Conservation (phyloP, 2,329 filamentous ascomycete genomes). For the Chaetothyriales sp. region DNA sequence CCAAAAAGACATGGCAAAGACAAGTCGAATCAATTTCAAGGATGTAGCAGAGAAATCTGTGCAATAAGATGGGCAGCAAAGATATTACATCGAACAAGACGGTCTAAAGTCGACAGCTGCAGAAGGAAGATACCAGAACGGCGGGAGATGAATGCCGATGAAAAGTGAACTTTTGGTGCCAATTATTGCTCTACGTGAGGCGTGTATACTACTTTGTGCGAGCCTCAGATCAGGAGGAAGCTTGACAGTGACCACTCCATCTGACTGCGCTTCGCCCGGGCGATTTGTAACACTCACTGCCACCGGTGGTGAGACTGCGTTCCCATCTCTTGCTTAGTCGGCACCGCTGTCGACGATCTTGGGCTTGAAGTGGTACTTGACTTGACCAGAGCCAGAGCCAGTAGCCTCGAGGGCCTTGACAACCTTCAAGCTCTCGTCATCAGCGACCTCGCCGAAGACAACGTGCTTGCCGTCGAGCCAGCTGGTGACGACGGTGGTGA, state of each 20-base stretch:
- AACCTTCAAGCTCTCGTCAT: constrained; percentile 37
- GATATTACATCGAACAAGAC: too few relatives aligned
- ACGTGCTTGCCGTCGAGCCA: constrained; percentile 57
- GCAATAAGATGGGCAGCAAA: too few relatives aligned
- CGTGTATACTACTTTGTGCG: not conserved
- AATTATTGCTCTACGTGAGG: not conserved
- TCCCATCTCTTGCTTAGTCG: not conserved
- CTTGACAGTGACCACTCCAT: not conserved
- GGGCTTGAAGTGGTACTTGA: constrained; percentile 39
- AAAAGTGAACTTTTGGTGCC: not conserved
- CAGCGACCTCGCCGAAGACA: constrained; percentile 51
- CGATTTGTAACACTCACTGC: not conserved
- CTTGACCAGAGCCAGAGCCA: constrained; percentile 38
- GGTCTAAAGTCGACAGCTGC: too few relatives aligned
- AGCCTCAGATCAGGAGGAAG: not conserved
- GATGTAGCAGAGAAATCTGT: too few relatives aligned
- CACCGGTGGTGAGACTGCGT: not conserved
- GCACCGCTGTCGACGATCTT: constrained; percentile 31
- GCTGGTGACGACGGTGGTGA: constrained; percentile 51
- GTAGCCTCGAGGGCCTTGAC: constrained; percentile 46
- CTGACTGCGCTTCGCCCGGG: not conserved
- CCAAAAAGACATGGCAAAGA: too few relatives aligned
- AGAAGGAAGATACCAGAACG: too few relatives aligned
- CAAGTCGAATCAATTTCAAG: too few relatives aligned
- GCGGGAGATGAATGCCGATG: not conserved